Percentiles rank a stretch among this genome's conserved stretches.
Evolutionary conservation across 1,284 basidiomycete species (phyloP).

Genomic region (Leccinum pachyderme): DNA sequence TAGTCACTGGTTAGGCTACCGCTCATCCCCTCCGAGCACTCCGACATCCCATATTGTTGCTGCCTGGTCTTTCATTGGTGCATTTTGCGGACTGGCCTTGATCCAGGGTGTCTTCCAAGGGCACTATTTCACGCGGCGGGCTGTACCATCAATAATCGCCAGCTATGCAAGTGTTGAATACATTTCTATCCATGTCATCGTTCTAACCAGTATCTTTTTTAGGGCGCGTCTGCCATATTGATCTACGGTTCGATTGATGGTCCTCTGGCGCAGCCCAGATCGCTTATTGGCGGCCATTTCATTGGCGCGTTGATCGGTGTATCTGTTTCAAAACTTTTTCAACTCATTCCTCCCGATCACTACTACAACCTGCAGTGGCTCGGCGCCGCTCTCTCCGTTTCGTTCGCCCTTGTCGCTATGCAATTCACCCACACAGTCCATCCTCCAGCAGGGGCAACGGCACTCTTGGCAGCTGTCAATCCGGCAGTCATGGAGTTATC

Average conservation of each 20-base stretch:
- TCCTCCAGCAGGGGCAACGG: conserved; percentile 58
- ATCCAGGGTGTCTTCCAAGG: conserved; percentile 55
- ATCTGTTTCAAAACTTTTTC: conserved; percentile 56
- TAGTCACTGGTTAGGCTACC: conserved; percentile 19
- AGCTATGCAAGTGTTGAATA: conserved; percentile 20
- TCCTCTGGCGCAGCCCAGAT: conserved; percentile 61
- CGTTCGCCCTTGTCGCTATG: conserved; percentile 45
- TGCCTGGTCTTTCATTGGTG: conserved; percentile 46
- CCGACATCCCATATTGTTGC: not conserved
- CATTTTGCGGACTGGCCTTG: conserved; percentile 55
- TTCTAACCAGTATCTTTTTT: conserved; percentile 40
- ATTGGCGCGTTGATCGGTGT: conserved; percentile 38
- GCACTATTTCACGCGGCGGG: conserved; percentile 47
- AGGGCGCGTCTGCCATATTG: conserved; percentile 63
- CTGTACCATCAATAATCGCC: conserved; percentile 42
- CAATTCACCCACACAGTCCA: conserved; percentile 57
- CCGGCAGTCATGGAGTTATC: conserved; percentile 45
- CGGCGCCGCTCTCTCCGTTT: conserved; percentile 53
- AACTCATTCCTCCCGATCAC: conserved; percentile 40
- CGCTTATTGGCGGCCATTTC: conserved; percentile 42
- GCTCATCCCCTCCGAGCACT: conserved; percentile 7
- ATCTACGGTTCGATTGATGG: conserved; percentile 57
- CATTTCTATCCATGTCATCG: not conserved
- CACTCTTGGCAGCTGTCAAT: conserved; percentile 48
- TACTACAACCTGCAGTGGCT: conserved; percentile 52